These are phyloP conservation scores for Crataegus laevigata DNA, from an alignment of 306 rosid genomes.

Conservation along the genomic window DNA sequence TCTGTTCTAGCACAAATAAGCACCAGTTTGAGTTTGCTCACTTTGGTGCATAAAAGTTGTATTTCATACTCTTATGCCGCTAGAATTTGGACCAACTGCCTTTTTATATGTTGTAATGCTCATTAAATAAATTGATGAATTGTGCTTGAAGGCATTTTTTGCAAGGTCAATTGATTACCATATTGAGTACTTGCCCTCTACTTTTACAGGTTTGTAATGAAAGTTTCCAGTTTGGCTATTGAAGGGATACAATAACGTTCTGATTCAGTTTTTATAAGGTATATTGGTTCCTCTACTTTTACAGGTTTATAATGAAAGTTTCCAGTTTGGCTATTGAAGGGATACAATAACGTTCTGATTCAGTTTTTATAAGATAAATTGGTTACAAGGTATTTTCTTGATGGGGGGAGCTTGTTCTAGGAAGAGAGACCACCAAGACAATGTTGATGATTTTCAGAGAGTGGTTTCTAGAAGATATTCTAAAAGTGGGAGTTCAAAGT, in stretches of 20 bases:
- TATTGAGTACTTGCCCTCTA: slow-evolving; percentile 22
- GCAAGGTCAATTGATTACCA: neutral
- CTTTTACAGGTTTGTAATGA: slow-evolving; percentile 29
- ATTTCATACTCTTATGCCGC: neutral
- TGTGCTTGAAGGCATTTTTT: neutral
- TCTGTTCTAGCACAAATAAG: neutral
- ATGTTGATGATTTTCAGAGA: slow-evolving; percentile 35
- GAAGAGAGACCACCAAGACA: slow-evolving; percentile 55
- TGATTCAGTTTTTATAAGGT: no score
- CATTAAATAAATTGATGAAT: neutral
- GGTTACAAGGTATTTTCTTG: slow-evolving; percentile 27
- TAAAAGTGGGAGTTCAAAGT: slow-evolving; percentile 84
- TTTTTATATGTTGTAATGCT: neutral
- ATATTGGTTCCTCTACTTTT: slow-evolving; percentile 15
- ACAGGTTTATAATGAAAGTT: slow-evolving; percentile 28
- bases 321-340: slow-evolving; percentile 36
- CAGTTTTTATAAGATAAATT: slow-evolving; percentile 32
- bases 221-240: slow-evolving; percentile 27
- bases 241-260: no score
- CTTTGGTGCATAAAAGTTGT: neutral
- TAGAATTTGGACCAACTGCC: neutral
- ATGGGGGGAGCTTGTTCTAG: slow-evolving; percentile 99
- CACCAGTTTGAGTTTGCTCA: neutral
- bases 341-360: slow-evolving; percentile 28
- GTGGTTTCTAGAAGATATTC: slow-evolving; percentile 50